A percentile compares a stretch with the other conserved stretches of the same genome.
These are phyloP conservation scores for Rhizomucor pusillus DNA, from an alignment of 371 early-diverging fungal species.

Conservation along the genomic window DNA sequence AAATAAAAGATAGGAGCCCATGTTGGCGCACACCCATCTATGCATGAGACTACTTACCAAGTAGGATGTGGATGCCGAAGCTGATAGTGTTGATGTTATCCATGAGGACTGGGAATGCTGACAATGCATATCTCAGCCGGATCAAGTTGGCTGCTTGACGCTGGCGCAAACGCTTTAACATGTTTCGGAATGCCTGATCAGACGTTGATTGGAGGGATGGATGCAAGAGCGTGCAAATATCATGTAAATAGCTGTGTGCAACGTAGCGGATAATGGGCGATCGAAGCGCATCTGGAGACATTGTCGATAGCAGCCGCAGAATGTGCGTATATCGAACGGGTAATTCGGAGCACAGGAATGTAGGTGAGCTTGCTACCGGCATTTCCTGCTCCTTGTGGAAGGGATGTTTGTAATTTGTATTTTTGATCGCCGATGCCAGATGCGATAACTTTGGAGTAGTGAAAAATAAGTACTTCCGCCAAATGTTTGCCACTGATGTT, in stretches of 20 bases:
- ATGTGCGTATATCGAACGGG: constrained; percentile 71
- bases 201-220: constrained; percentile 36
- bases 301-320: constrained; percentile 45
- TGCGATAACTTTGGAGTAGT: constrained; percentile 6
- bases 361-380: constrained; percentile 34
- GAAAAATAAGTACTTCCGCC: not conserved
- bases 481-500: not conserved
- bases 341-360: constrained; percentile 67
- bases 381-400: not conserved
- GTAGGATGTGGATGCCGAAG: constrained; percentile 59
- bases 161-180: constrained; percentile 30
- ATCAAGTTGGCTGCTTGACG: constrained; percentile 38
- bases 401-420: not conserved
- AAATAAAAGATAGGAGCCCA: not conserved
- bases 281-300: constrained; percentile 29
- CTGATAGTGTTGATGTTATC: constrained; percentile 53
- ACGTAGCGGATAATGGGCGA: constrained; percentile 38
- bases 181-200: constrained; percentile 43
- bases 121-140: constrained; percentile 43
- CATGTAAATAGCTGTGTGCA: constrained; percentile 40
- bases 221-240: constrained; percentile 37
- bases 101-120: constrained; percentile 19
- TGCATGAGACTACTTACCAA: constrained; percentile 34
- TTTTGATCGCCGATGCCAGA: not conserved
- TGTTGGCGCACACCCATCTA: not conserved